Base-by-base conservation (phyloP, 352 stramenopile species). In the Phytophthora fragariae region DNA sequence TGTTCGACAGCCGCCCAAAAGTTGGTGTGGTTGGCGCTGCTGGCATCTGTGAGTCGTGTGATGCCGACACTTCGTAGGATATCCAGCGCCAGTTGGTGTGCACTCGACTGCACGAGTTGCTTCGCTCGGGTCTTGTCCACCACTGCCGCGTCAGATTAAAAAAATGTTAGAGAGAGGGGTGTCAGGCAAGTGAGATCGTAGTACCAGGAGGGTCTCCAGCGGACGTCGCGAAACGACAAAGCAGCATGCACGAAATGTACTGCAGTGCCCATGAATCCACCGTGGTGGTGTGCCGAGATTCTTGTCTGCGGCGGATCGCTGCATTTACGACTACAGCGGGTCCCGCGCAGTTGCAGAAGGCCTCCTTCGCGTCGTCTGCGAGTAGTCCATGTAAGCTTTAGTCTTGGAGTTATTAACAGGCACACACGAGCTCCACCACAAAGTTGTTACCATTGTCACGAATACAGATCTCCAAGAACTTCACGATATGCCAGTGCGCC, bases 171-270 rank as follows among this genome's bases (percentile, higher is more conserved):
- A n/a, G 37, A 44, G 19, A 46, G 39, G 5, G 6, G 39, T 15
- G 39, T 46, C 39, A 46, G 15, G 19, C 27, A 37, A 47, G 55
- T 6, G 41, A 31, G 44, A 11, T 15, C 4, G 14, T 17, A 29
- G 49, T 55, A 81, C 75, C 72, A 78, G 66, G 44, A 15, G 52
- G 17, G 24, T 81, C 59, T n/a, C 46, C 71, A 5, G 62, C 29
- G n/a, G 57, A 62, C 4, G 66, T 68, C 12, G 76, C 78, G 29
- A 90, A 19, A n/a, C 77, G 74, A 31, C 82, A 86, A 33, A 89
- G 80, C 10, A 89, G 55, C 76, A 91, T 81, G 53, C 81, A 91
- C n/a, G 62, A 70, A 21, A 89, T 72, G 52, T 83, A 89, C 37
- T 79, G 75, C 19, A 91, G 65, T 11, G 64, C 76, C n/a, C 60